Conservation (phyloP, 2,329 filamentous ascomycete species). For the Nothomitra cinnamomea region DNA sequence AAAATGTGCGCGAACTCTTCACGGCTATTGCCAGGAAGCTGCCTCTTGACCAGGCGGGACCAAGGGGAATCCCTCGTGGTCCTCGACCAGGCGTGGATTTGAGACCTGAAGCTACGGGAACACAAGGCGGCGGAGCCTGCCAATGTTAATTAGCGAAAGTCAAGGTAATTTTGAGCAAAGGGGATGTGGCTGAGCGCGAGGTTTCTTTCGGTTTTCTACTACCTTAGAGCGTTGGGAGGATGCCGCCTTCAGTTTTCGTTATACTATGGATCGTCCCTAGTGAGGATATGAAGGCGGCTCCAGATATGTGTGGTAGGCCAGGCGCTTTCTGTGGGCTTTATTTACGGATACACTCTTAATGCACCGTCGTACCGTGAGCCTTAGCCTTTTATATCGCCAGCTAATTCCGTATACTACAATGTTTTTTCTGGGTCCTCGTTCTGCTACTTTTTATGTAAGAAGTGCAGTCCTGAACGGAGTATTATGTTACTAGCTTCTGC, state of each 20-base stretch:
- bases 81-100: constrained; percentile 50
- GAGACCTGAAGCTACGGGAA: constrained; percentile 41
- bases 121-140: constrained; percentile 42
- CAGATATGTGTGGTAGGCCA: neutral
- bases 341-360: constrained; percentile 1
- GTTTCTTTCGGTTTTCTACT: no score
- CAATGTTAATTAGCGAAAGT: constrained; percentile 34
- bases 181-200: neutral
- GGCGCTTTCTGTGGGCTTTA: constrained; percentile 1
- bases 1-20: constrained; percentile 91
- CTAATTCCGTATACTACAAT: neutral
- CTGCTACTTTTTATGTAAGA: neutral
- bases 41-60: constrained; percentile 88
- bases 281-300: neutral
- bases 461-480: neutral
- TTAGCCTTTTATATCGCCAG: neutral
- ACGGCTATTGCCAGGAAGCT: constrained; percentile 96
- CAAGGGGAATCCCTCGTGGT: constrained; percentile 58
- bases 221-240: constrained; percentile 3
- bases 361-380: neutral
- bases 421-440: neutral
- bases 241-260: neutral
- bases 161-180: neutral
- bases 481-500: neutral
- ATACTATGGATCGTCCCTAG: neutral